A percentile compares a stretch with the other conserved stretches of the same genome.
These are phyloP conservation scores for Pseudogymnoascus sp. DNA, from an alignment of 2,329 filamentous ascomycete species.

Conservation along the genomic window DNA sequence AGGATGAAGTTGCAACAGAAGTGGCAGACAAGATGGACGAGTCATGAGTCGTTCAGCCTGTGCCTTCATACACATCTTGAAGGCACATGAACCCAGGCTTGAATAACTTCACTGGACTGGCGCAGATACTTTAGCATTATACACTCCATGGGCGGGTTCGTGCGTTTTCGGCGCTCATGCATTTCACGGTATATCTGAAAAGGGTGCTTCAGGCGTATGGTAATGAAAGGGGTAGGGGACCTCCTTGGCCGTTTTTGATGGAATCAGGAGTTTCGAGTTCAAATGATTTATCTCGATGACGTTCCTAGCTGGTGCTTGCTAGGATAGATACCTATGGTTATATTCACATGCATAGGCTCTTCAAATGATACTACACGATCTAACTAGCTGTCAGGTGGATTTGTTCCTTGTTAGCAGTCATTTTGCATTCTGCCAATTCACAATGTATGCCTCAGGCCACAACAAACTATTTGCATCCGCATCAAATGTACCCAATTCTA, in stretches of 20 bases:
- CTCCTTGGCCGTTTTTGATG: background rate
- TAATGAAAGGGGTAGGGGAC: background rate
- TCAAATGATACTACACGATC: background rate
- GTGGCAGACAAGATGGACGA: slow-evolving; percentile 27
- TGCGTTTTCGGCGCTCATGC: slow-evolving; percentile 6
- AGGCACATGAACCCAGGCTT: background rate
- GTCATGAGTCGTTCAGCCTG: slow-evolving; percentile 15
- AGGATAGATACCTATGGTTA: background rate
- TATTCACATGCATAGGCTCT: background rate
- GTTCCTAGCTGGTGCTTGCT: background rate
- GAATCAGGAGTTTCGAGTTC: slow-evolving; percentile 7
- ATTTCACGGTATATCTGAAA: slow-evolving; percentile 9
- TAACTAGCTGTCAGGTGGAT: background rate
- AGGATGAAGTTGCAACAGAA: slow-evolving; percentile 26
- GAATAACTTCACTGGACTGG: background rate
- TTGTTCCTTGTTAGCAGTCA: background rate
- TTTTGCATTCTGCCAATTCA: background rate
- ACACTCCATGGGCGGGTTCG: slow-evolving; percentile 1
- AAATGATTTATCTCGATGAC: background rate
- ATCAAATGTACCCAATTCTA: slow-evolving; percentile 6
- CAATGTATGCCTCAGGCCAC: background rate
- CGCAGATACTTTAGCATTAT: background rate
- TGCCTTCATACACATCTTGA: background rate
- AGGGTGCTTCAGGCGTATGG: slow-evolving; percentile 4
- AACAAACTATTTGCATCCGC: background rate